A percentile compares a stretch with the other conserved stretches of the same genome.
Evolutionary conservation across 768 basidiomycete genomes (phyloP).

Genomic region (Cubamyces lactineus): DNA sequence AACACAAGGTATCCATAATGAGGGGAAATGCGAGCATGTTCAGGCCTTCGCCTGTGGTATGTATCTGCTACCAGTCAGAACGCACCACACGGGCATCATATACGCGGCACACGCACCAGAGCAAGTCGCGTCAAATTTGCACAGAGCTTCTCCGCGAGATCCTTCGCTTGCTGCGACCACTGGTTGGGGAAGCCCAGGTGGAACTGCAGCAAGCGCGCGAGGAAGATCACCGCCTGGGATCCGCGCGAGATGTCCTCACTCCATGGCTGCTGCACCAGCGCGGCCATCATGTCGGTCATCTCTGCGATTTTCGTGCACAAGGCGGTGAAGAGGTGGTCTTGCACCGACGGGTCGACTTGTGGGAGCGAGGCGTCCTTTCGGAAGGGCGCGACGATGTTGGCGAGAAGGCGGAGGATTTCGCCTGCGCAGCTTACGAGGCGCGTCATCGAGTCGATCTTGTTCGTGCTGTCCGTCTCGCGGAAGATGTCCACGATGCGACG

Average conservation of each 20-base stretch:
- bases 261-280: slow-evolving; percentile 25
- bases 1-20: slow-evolving; percentile 74
- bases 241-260: slow-evolving; percentile 26
- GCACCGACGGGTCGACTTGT: slow-evolving; percentile 54
- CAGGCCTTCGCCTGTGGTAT: slow-evolving; percentile 54
- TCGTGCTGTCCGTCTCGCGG: slow-evolving; percentile 36
- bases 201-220: slow-evolving; percentile 74
- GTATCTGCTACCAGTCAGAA: slow-evolving; percentile 44
- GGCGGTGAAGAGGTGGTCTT: slow-evolving; percentile 58
- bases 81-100: neutral
- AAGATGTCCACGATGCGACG: slow-evolving; percentile 64
- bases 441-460: slow-evolving; percentile 35
- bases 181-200: slow-evolving; percentile 62
- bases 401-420: slow-evolving; percentile 70
- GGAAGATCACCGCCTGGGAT: slow-evolving; percentile 52
- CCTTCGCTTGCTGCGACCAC: slow-evolving; percentile 58
- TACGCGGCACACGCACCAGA: slow-evolving; percentile 12
- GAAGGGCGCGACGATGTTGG: slow-evolving; percentile 69
- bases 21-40: slow-evolving; percentile 65
- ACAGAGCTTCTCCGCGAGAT: slow-evolving; percentile 47
- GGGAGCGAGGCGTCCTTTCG: slow-evolving; percentile 50
- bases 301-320: slow-evolving; percentile 50
- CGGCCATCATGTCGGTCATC: slow-evolving; percentile 42
- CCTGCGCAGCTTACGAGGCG: slow-evolving; percentile 58
- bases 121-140: slow-evolving; percentile 44